Conservation (phyloP, 305 asterid species). For the Rubia occidens region DNA sequence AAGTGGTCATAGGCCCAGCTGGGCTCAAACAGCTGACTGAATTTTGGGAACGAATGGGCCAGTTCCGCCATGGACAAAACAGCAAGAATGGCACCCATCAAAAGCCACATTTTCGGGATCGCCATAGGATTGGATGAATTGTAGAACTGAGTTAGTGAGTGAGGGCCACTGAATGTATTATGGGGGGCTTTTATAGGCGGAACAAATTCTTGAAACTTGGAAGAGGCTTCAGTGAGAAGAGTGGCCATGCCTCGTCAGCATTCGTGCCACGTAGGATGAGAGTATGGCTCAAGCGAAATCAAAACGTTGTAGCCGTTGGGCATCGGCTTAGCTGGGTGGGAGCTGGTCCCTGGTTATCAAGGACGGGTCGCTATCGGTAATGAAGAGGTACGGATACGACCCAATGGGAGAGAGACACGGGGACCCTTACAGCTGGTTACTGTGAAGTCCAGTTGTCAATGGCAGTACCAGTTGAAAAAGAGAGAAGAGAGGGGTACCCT, state of each 20-base stretch:
- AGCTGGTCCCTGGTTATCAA: conserved; percentile 14
- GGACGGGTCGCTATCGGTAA: conserved; percentile 18
- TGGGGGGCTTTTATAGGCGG: conserved; percentile 38
- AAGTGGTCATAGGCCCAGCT: conserved; percentile 76
- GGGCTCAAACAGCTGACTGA: conserved; percentile 63
- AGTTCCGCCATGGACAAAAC: conserved; percentile 26
- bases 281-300: conserved; percentile 11
- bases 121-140: conserved; percentile 1
- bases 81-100: conserved; percentile 18
- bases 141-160: neutral
- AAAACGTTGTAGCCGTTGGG: conserved; percentile 35
- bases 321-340: conserved; percentile 35
- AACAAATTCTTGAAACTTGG: conserved; percentile 6
- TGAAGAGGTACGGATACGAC: conserved; percentile 4
- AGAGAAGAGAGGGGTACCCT: neutral
- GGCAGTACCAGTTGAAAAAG: conserved; percentile 18
- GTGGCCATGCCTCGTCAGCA: conserved; percentile 30
- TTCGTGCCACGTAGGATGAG: conserved; percentile 6
- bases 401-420: conserved; percentile 18
- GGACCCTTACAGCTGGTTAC: conserved; percentile 25
- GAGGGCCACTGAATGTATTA: conserved; percentile 12
- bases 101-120: neutral
- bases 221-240: conserved; percentile 40
- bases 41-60: conserved; percentile 39
- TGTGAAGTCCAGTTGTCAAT: conserved; percentile 22